Base-by-base conservation (phyloP, 148 eudicot genomes). In the Simmondsia chinensis region DNA sequence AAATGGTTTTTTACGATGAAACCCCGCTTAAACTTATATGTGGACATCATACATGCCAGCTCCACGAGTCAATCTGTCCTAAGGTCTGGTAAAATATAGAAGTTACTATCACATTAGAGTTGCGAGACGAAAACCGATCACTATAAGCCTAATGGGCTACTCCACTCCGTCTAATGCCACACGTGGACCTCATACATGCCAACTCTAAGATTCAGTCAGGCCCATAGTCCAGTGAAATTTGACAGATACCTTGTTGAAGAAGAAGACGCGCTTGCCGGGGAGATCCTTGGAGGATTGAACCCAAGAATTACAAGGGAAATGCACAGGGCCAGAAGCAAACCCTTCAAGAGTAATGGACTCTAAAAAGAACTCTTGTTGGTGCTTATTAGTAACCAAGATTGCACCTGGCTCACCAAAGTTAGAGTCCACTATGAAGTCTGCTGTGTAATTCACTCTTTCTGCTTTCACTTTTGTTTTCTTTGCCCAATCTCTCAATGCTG, bases 241-340 rank as follows among this genome's bases (percentile, higher is more conserved):
- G 19, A 13, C n/a, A 12, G 2, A 6, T 67, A 89, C 97, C 95
- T 89, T 72, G 64, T 89, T 89, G 56, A 75, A 77, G 68, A 81
- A 89, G 55, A 89, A 89, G 19, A 82, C 58, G 20, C 97, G 64
- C 43, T 73, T 67, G 18, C 50, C 72, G 52, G 79, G 93, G 39
- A 74, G 76, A 61, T 81, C 81, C 31, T 67, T 76, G 43, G 35
- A 73, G 19, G 97, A 72, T 58, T 89, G 97, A 27, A 89, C 82
- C 87, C 95, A 85, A 8, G 97, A 89, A 46, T 74, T 85, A 54
- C 97, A 89, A 32, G 95, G 80, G 61, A 89, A 89, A 58, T 89
- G 93, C 18, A 89, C 71, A 4, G 97, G 95, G 6, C 97, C 94
- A 51, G 63, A 65, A 1, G 94, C 80, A 56, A 89, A 85, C 3